Conservation (phyloP, 495 filamentous ascomycete genomes). For the Neurospora sp. region DNA sequence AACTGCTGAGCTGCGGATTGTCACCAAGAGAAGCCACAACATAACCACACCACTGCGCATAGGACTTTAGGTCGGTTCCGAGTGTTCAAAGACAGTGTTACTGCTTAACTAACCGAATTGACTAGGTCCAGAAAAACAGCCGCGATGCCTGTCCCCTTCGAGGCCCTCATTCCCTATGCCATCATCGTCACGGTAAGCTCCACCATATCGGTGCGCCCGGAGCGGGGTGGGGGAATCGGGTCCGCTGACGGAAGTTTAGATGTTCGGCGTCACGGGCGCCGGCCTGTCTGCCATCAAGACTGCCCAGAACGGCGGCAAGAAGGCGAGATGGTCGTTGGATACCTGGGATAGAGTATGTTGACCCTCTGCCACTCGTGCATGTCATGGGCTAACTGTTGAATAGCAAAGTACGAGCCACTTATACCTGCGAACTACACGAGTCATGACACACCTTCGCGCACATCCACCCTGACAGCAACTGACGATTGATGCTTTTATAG, state of each 20-base stretch:
- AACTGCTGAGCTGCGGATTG: constrained; percentile 7
- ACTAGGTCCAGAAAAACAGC: constrained; percentile 14
- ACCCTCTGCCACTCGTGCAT: constrained; percentile 5
- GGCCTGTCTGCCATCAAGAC: constrained; percentile 64
- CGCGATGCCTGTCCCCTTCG: constrained; percentile 91
- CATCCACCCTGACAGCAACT: constrained; percentile 7
- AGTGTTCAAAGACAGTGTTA: background rate
- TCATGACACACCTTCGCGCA: constrained; percentile 1
- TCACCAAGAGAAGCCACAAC: constrained; percentile 2
- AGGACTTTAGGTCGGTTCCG: constrained; percentile 16
- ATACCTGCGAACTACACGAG: background rate
- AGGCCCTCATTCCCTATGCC: constrained; percentile 86
- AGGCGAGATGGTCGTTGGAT: constrained; percentile 71
- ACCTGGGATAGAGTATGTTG: constrained; percentile 84
- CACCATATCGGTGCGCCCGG: constrained; percentile 7
- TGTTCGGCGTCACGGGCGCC: constrained; percentile 78
- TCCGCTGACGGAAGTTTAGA: constrained; percentile 44
- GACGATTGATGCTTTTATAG: constrained; percentile 37
- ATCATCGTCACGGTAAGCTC: constrained; percentile 73
- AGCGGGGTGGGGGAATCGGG: constrained; percentile 3
- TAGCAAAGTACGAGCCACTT: constrained; percentile 62
- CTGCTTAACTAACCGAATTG: constrained; percentile 8
- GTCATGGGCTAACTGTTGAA: constrained; percentile 22
- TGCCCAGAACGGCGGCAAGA: constrained; percentile 82
- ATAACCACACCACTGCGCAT: constrained; percentile 1